Base-by-base conservation (phyloP, 2,329 filamentous ascomycete species). In the Sporothrix inflata region DNA sequence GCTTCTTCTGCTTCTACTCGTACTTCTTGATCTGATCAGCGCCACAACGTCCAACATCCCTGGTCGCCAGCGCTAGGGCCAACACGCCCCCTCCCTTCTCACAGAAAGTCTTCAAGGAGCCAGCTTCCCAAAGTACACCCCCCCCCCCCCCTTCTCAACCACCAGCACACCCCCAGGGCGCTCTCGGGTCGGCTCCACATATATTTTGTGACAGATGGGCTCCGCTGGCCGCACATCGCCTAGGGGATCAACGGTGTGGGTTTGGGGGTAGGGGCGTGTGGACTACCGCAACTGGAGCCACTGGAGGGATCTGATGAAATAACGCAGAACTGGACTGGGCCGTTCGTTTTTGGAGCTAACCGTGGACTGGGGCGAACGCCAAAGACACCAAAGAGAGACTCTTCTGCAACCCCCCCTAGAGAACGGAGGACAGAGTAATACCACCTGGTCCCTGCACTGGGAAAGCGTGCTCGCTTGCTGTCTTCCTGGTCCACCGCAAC, bases 131-230 rank as follows among this genome's bases (percentile, higher is more conserved):
- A 47, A 63, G 27, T 4, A 51, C 40, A 51, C 71, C 68, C 69
- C 63, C 21, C 55, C 49, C 19, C 57, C 61, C 21, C 1, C 12
- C 40, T 11, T 16, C 1, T 9, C 40, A 38, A 74, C 72, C 77
- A 75, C 72, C 4, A 8, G 3, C 30, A 42, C 38, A 24, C 40
- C 53, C 53, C 68, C 24, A 24, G 53, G 27, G 55, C 40, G 19
- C 75, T 74, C 77, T 75, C 75, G 75, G 75, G 75, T 76, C 74
- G 72, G 84, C 83, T 84, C 85, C 85, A 86, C 84, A 81, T 80
- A 81, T 81, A 85, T 84, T 85, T 85, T 86, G 84, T 86, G 84
- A 86, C 84, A 86, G 82, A 82, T 84, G 81, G 68, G 70, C 80
- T 81, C 79, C 79, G 74, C 78, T 82, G 80, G 81, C 79, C 60